Percentiles rank a stretch among this genome's conserved stretches.
Conservation (phyloP, 306 rosid species). For the Cucurbita pepo region DNA sequence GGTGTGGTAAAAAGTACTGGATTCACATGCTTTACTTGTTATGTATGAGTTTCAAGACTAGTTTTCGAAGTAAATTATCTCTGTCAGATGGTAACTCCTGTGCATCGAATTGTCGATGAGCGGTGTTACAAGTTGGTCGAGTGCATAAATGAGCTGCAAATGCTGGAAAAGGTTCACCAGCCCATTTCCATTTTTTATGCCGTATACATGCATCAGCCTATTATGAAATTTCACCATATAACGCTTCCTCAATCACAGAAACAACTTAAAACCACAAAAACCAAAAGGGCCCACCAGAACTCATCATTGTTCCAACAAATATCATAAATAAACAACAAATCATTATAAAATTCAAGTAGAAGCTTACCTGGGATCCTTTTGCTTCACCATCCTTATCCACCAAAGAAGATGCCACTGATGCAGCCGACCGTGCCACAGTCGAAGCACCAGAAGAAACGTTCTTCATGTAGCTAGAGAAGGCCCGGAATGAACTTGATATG, state of each 20-base stretch:
- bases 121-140: too few species aligned
- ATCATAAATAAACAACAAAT: neutral
- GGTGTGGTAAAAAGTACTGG: too few species aligned
- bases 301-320: neutral
- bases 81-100: too few species aligned
- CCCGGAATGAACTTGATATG: constrained; percentile 69
- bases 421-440: constrained; percentile 85
- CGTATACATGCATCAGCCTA: neutral
- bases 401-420: constrained; percentile 78
- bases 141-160: neutral
- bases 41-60: too few species aligned
- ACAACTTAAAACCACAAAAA: neutral
- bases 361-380: constrained; percentile 60
- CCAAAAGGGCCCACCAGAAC: neutral
- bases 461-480: constrained; percentile 70
- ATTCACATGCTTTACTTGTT: too few species aligned
- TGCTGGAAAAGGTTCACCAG: neutral
- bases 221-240: neutral
- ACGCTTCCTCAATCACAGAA: neutral
- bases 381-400: constrained; percentile 68
- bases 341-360: neutral
- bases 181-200: neutral
- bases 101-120: too few species aligned
- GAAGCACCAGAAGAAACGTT: constrained; percentile 93
- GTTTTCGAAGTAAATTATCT: too few species aligned